These are phyloP conservation scores for Mrakiaceae sp. DNA, from an alignment of 1,284 basidiomycete species.

Conservation along the genomic window DNA sequence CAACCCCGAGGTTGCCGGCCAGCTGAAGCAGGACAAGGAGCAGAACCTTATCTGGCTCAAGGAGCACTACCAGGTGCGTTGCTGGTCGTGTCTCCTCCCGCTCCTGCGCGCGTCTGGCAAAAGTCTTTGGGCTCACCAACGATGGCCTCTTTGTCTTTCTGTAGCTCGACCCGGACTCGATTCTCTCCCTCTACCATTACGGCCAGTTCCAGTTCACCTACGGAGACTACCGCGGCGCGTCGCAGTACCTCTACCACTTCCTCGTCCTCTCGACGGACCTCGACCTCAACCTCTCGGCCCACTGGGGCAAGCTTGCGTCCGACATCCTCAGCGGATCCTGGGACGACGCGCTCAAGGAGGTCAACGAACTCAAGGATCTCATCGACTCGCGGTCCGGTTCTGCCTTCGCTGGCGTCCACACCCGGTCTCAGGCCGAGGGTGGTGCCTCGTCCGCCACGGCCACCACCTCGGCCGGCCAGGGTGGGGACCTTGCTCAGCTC, in stretches of 20 bases:
- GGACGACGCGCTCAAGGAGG: slow-evolving; percentile 85
- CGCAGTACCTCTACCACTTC: slow-evolving; percentile 98
- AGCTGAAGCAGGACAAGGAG: slow-evolving; percentile 86
- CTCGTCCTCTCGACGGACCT: slow-evolving; percentile 88
- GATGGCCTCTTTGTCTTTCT: neutral
- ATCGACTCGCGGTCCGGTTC: slow-evolving; percentile 65
- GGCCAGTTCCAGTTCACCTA: slow-evolving; percentile 97
- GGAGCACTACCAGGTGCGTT: slow-evolving; percentile 74
- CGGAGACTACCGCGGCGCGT: slow-evolving; percentile 90
- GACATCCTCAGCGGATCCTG: slow-evolving; percentile 92
- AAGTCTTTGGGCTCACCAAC: neutral
- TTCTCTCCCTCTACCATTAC: slow-evolving; percentile 92
- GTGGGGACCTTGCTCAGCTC: slow-evolving; percentile 51
- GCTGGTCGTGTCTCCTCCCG: neutral
- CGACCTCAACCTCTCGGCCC: slow-evolving; percentile 83
- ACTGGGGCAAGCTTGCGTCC: slow-evolving; percentile 96
- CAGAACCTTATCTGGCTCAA: slow-evolving; percentile 91
- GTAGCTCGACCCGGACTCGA: slow-evolving; percentile 89
- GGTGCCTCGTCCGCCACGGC: slow-evolving; percentile 41
- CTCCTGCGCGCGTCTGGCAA: neutral
- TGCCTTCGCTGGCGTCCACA: slow-evolving; percentile 27
- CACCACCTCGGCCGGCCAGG: slow-evolving; percentile 44
- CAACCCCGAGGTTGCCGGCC: slow-evolving; percentile 77
- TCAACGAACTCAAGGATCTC: slow-evolving; percentile 82
- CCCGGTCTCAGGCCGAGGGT: slow-evolving; percentile 24